Conservation (phyloP, 768 basidiomycete species). For the Tricholoma hemisulphureum region DNA sequence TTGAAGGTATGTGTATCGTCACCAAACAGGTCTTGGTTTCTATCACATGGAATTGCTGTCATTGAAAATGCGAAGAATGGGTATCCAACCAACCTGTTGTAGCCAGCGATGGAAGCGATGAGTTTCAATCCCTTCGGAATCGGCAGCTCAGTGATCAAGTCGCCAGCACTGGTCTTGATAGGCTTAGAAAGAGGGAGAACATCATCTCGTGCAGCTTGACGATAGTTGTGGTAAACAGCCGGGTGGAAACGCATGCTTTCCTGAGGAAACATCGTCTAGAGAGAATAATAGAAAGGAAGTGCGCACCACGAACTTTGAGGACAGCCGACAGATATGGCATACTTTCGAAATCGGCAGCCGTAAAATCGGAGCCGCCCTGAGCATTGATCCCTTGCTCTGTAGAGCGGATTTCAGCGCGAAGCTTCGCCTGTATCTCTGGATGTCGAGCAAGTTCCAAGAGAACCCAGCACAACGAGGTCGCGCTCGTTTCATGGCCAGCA, state of each 20-base stretch:
- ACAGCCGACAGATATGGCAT: constrained; percentile 51
- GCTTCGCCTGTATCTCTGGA: constrained; percentile 54
- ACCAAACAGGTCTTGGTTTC: constrained; percentile 53
- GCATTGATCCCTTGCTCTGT: constrained; percentile 33
- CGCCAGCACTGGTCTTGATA: constrained; percentile 45
- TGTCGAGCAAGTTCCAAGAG: constrained; percentile 60
- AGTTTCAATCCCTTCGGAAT: constrained; percentile 52
- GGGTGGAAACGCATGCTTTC: constrained; percentile 57
- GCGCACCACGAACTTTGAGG: constrained; percentile 35
- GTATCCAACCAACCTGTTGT: constrained; percentile 44
- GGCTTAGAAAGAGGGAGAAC: constrained; percentile 58
- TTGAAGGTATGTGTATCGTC: constrained; percentile 54
- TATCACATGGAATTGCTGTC: constrained; percentile 13
- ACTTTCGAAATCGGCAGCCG: constrained; percentile 45
- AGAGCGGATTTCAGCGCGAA: constrained; percentile 58
- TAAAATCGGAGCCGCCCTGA: constrained; percentile 41
- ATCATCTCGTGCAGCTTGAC: constrained; percentile 52
- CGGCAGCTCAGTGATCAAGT: constrained; percentile 40
- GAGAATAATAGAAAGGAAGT: not conserved
- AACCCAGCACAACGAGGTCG: constrained; percentile 58
- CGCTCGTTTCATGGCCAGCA: constrained; percentile 61
- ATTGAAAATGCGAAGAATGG: not conserved
- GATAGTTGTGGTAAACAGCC: constrained; percentile 51
- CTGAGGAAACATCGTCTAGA: constrained; percentile 18
- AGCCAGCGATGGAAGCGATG: constrained; percentile 51